These are phyloP conservation scores for Xylaria sp. DNA, from an alignment of 2,329 filamentous ascomycete genomes.

Conservation along the genomic window DNA sequence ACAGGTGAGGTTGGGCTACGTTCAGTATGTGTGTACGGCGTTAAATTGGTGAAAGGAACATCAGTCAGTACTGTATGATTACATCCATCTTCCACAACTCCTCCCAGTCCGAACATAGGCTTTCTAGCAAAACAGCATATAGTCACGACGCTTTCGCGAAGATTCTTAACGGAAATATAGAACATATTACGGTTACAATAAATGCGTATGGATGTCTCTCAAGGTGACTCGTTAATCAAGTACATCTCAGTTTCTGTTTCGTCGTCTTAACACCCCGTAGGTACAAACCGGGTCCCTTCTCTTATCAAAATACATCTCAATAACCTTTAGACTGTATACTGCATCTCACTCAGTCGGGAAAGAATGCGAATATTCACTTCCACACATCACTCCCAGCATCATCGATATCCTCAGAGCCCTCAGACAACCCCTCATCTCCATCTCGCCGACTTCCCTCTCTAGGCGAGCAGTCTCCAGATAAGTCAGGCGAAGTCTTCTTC, in stretches of 20 bases:
- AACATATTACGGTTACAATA: neutral
- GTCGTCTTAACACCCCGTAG: neutral
- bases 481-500: neutral
- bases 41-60: neutral
- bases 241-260: neutral
- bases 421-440: neutral
- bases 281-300: neutral
- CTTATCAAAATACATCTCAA: neutral
- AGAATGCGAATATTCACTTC: slow-evolving; percentile 20
- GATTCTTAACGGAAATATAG: neutral
- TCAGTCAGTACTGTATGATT: slow-evolving; percentile 1
- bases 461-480: neutral
- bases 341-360: no score
- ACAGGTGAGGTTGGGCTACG: neutral
- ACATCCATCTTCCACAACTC: neutral
- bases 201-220: neutral
- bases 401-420: slow-evolving; percentile 5
- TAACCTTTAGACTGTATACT: no score
- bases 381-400: slow-evolving; percentile 31
- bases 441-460: neutral
- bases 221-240: neutral
- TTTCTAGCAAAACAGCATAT: neutral
- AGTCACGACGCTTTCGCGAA: no score
- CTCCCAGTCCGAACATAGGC: neutral
- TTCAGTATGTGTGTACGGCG: neutral